phyloP scores from a whole-genome alignment of 2,329 filamentous ascomycete genomes.

The Cyclaneusma minus region DNA sequence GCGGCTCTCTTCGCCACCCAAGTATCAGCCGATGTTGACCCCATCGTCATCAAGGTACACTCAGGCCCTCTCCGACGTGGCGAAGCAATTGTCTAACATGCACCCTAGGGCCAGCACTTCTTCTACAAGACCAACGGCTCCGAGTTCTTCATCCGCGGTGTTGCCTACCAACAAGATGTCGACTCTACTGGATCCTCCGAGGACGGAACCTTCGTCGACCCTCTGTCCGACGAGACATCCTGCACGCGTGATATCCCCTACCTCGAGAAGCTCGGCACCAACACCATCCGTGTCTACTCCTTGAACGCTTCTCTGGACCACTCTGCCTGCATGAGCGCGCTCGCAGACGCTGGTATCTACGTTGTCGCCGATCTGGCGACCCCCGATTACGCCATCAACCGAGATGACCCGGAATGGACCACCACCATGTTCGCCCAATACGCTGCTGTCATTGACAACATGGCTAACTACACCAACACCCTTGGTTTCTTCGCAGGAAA shows the following conservation, averaged over 20 bases:
- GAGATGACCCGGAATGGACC: constrained; percentile 65
- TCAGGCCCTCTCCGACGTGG: background rate
- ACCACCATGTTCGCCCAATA: constrained; percentile 66
- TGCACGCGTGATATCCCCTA: constrained; percentile 82
- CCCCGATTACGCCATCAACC: constrained; percentile 72
- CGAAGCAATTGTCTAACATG: background rate
- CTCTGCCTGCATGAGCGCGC: constrained; percentile 65
- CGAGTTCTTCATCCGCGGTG: constrained; percentile 87
- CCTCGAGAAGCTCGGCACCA: constrained; percentile 66
- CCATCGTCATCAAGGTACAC: constrained; percentile 29
- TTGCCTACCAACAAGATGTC: constrained; percentile 85
- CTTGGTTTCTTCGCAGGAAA: constrained; percentile 98
- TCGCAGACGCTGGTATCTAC: constrained; percentile 82
- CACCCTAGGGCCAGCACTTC: constrained; percentile 18
- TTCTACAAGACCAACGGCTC: constrained; percentile 36
- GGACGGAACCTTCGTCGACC: constrained; percentile 55
- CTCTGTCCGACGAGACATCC: constrained; percentile 52
- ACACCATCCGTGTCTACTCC: constrained; percentile 90
- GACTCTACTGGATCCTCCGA: constrained; percentile 37
- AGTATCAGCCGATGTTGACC: constrained; percentile 37
- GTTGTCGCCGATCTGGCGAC: constrained; percentile 82
- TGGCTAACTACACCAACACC: constrained; percentile 75
- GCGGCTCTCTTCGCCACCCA: constrained; percentile 32
- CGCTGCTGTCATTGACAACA: constrained; percentile 64
- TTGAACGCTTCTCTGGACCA: constrained; percentile 71